Conservation (phyloP, 768 basidiomycete genomes). For the Leccinum subtestaceum region DNA sequence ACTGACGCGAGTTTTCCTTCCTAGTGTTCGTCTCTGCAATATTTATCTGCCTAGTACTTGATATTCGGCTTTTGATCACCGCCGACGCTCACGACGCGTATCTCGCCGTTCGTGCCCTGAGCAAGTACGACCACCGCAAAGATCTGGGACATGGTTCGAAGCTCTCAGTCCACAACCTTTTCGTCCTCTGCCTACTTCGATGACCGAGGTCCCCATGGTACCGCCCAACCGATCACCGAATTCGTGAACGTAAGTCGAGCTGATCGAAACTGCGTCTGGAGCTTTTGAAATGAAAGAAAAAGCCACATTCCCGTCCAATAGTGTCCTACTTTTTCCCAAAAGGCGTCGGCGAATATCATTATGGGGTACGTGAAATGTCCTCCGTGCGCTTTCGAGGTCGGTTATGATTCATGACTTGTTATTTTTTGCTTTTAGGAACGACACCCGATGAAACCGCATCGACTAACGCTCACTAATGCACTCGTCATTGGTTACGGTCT, state of each 20-base stretch:
- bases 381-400: background rate
- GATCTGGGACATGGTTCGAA: constrained; percentile 34
- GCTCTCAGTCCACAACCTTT: constrained; percentile 51
- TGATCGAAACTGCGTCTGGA: background rate
- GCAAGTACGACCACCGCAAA: background rate
- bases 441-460: constrained; percentile 98
- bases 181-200: constrained; percentile 74
- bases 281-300: constrained; percentile 22
- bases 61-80: background rate
- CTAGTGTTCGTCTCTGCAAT: background rate
- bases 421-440: constrained; percentile 60
- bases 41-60: background rate
- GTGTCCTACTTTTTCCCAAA: constrained; percentile 97
- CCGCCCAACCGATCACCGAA: constrained; percentile 78
- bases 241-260: constrained; percentile 60
- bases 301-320: constrained; percentile 54
- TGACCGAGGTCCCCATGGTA: constrained; percentile 67
- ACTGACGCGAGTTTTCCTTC: background rate
- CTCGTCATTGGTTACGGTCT: constrained; percentile 95
- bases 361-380: constrained; percentile 67
- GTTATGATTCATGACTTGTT: constrained; percentile 1
- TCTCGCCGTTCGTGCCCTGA: background rate
- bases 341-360: constrained; percentile 93
- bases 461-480: constrained; percentile 93
- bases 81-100: background rate